Conservation (phyloP, 257 asterid genomes). For the Anisodus tanguticus region DNA sequence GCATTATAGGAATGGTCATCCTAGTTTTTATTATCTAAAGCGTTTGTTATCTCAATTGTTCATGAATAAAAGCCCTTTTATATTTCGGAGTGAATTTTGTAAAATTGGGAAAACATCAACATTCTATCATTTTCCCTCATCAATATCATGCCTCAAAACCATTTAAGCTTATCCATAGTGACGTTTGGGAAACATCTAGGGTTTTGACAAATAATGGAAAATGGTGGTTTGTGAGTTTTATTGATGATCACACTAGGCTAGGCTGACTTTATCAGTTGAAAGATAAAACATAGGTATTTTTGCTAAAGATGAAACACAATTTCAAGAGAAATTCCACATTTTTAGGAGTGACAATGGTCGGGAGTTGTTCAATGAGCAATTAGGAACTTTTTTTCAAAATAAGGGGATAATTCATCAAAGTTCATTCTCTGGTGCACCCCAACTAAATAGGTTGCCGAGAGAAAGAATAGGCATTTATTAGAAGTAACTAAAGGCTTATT, state of each 20-base stretch:
- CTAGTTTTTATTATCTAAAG: constrained; percentile 6
- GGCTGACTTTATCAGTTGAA: background rate
- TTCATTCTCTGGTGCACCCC: background rate
- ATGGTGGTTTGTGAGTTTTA: constrained; percentile 20
- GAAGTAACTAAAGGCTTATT: background rate
- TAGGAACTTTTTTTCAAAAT: background rate
- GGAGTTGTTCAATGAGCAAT: background rate
- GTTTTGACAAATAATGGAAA: background rate
- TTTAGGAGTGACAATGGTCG: background rate
- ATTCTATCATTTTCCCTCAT: background rate
- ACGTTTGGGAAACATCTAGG: constrained; percentile 22
- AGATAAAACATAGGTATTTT: background rate
- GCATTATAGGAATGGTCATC: constrained; percentile 26
- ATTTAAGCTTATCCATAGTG: constrained; percentile 10
- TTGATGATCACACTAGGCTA: constrained; percentile 24
- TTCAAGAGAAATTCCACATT: background rate
- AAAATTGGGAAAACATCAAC: background rate
- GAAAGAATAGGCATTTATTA: background rate
- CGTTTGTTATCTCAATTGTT: constrained; percentile 6
- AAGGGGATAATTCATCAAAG: background rate
- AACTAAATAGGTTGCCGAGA: background rate
- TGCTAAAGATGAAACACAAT: constrained; percentile 10
- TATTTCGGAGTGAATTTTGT: constrained; percentile 22
- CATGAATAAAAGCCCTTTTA: background rate
- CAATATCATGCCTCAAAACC: background rate